phyloP scores from a whole-genome alignment of 495 filamentous ascomycete species.

The Hyaloscypha bicolor region DNA sequence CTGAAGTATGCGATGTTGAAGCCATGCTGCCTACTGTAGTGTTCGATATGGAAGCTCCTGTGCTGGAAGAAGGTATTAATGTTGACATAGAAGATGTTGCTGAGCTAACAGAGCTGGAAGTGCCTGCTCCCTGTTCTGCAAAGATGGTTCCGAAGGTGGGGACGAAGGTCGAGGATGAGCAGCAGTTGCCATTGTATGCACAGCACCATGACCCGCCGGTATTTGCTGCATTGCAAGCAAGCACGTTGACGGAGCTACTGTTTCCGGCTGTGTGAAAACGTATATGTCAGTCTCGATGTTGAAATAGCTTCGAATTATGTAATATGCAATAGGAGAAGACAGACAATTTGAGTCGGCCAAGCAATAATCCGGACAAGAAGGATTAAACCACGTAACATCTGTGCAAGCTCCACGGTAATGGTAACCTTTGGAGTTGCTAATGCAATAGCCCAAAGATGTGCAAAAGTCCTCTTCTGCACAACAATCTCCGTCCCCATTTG shows the following conservation, averaged over 20 bases:
- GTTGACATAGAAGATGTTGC: neutral
- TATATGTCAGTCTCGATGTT: neutral
- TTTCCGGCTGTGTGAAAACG: slow-evolving; percentile 10
- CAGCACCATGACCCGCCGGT: slow-evolving; percentile 16
- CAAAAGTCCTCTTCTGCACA: slow-evolving; percentile 16
- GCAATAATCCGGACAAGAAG: slow-evolving; percentile 18
- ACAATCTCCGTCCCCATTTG: slow-evolving; percentile 18
- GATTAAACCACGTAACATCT: slow-evolving; percentile 14
- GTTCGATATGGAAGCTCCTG: neutral
- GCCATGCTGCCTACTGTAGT: neutral
- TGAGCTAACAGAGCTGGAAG: neutral
- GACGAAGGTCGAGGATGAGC: slow-evolving; percentile 1
- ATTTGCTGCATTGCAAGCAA: slow-evolving; percentile 15
- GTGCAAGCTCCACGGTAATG: slow-evolving; percentile 21
- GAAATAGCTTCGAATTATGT: no score
- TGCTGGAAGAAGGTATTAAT: neutral
- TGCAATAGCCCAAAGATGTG: slow-evolving; percentile 18
- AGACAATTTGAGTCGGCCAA: slow-evolving; percentile 16
- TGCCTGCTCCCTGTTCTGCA: slow-evolving; percentile 12
- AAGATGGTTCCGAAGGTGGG: slow-evolving; percentile 19
- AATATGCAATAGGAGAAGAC: neutral
- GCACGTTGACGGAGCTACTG: slow-evolving; percentile 13
- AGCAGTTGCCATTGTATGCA: slow-evolving; percentile 17
- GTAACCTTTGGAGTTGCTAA: slow-evolving; percentile 16
- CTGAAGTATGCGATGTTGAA: neutral